phyloP scores from a whole-genome alignment of 2,329 filamentous ascomycete genomes.

The Pseudogymnoascus sp. region DNA sequence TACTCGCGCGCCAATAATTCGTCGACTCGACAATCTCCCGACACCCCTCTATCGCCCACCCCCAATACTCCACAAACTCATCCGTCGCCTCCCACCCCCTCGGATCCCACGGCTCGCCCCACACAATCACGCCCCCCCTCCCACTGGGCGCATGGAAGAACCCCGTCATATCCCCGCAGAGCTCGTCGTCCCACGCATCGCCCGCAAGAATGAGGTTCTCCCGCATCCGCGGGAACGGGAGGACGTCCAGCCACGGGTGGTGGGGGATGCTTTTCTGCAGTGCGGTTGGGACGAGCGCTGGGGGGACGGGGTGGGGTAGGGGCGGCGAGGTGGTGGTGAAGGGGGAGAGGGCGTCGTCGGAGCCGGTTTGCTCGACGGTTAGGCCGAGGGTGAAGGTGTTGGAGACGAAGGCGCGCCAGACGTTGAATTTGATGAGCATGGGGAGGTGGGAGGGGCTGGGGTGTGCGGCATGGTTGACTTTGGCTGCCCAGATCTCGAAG shows the following conservation, averaged over 20 bases:
- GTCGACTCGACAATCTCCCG: slow-evolving; percentile 21
- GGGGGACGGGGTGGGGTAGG: slow-evolving; percentile 10
- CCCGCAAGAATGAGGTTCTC: slow-evolving; percentile 17
- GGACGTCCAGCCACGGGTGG: slow-evolving; percentile 31
- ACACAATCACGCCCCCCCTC: slow-evolving; percentile 21
- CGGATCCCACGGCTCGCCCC: slow-evolving; percentile 26
- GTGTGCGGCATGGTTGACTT: slow-evolving; percentile 11
- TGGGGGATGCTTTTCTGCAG: slow-evolving; percentile 26
- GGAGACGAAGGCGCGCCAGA: slow-evolving; percentile 29
- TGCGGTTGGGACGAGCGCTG: slow-evolving; percentile 23
- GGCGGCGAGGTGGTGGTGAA: not conserved
- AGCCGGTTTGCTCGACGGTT: not conserved
- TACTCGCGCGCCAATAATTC: slow-evolving; percentile 24
- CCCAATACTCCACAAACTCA: slow-evolving; percentile 23
- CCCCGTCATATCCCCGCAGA: slow-evolving; percentile 18
- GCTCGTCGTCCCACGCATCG: slow-evolving; percentile 17
- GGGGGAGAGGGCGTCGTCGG: not conserved
- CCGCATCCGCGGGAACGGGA: slow-evolving; percentile 29
- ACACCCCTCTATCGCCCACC: slow-evolving; percentile 24
- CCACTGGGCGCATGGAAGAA: slow-evolving; percentile 10
- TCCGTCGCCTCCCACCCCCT: slow-evolving; percentile 24
- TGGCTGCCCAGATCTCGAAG: not conserved
- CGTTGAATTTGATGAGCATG: slow-evolving; percentile 31
- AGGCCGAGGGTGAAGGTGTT: slow-evolving; percentile 26
- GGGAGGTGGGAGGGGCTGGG: slow-evolving; percentile 27